Evolutionary conservation across 75 land plant species (phyloP), one percentile per base, ranked within the genome.

Genomic region (Larix kaempferi): DNA sequence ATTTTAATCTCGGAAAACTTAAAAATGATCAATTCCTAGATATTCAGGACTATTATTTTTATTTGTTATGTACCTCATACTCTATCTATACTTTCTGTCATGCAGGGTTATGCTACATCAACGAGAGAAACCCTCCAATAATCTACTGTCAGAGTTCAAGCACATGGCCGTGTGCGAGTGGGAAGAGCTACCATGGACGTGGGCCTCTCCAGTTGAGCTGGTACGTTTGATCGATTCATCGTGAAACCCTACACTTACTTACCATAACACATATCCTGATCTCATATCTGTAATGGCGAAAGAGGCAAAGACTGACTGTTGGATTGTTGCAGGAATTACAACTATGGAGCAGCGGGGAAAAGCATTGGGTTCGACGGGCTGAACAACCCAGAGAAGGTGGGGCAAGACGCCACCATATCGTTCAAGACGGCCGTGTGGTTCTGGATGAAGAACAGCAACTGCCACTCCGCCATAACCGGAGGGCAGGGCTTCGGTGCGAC

Each of bases 361-460:
- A 33, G 41, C 61, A 44, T 88, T 15, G 88, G 88, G 19, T 75
- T 87, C 74, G 82, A 88, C 52, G 83, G 85, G 29, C 75, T 91
- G 14, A 81, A 78, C 14, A 23, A 84, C 14, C 90, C 90, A 0
- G 86, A 86, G 65, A 84, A 81, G 1, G 90, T 91, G 64, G 84
- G 88, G 52, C 81, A 57, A 16, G 77, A 86, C 61, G 62, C 83
- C 2, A 67, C 54, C 0, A 35, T 79, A 0, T 82, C 93, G 11
- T 88, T 91, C 85, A 88, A 88, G 84, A 84, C 90, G 3, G 93
- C 87, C 4, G 15, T 88, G 62, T 90, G 93, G 93, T 90, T 91
- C 77, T 91, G 93, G 93, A 86, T 75, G 62, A 88, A 91, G 69
- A 74, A 80, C 62, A 29, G 33, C 33, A 35, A 69, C 0, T 37